Conservation (phyloP, 495 filamentous ascomycete genomes). For the Hypomontagnella submonticulosa region DNA sequence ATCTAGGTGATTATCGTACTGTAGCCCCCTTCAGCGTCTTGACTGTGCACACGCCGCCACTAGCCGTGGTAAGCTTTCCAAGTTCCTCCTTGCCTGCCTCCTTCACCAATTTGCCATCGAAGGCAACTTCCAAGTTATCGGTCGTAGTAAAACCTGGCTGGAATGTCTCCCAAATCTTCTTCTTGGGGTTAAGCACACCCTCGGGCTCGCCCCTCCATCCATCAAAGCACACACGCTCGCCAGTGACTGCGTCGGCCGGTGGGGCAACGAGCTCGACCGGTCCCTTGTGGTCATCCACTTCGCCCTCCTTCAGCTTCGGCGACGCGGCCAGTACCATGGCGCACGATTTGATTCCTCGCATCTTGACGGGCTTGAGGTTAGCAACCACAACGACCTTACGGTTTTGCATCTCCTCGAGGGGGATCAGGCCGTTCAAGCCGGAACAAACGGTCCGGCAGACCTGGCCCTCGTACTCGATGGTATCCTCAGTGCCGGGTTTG, state of each 20-base stretch:
- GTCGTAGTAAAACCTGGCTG: slow-evolving; percentile 95
- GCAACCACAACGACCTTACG: slow-evolving; percentile 94
- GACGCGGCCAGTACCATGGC: slow-evolving; percentile 98
- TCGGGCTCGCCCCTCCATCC: slow-evolving; percentile 95
- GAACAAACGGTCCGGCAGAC: slow-evolving; percentile 95
- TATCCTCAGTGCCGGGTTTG: slow-evolving; percentile 84
- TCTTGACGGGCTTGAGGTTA: slow-evolving; percentile 98
- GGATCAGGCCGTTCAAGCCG: slow-evolving; percentile 90
- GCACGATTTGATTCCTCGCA: slow-evolving; percentile 94
- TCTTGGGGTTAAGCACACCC: slow-evolving; percentile 94
- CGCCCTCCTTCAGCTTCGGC: slow-evolving; percentile 78
- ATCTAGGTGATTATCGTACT: slow-evolving; percentile 65
- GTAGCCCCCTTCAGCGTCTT: slow-evolving; percentile 75
- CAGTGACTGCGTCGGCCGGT: slow-evolving; percentile 79
- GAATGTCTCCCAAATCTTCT: slow-evolving; percentile 97
- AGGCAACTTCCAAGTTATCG: slow-evolving; percentile 76
- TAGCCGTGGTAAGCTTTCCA: slow-evolving; percentile 75
- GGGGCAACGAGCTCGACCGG: slow-evolving; percentile 93
- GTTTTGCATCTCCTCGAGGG: slow-evolving; percentile 93
- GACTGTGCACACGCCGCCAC: slow-evolving; percentile 78
- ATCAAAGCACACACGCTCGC: slow-evolving; percentile 91
- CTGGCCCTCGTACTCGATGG: slow-evolving; percentile 84
- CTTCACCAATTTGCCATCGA: slow-evolving; percentile 59
- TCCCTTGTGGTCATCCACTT: slow-evolving; percentile 83
- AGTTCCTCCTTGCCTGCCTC: slow-evolving; percentile 68